Percentiles rank a stretch among this genome's conserved stretches.
These are phyloP conservation scores for Phaeosphaeriaceae sp. DNA, from an alignment of 2,329 filamentous ascomycete genomes.

Conservation along the genomic window DNA sequence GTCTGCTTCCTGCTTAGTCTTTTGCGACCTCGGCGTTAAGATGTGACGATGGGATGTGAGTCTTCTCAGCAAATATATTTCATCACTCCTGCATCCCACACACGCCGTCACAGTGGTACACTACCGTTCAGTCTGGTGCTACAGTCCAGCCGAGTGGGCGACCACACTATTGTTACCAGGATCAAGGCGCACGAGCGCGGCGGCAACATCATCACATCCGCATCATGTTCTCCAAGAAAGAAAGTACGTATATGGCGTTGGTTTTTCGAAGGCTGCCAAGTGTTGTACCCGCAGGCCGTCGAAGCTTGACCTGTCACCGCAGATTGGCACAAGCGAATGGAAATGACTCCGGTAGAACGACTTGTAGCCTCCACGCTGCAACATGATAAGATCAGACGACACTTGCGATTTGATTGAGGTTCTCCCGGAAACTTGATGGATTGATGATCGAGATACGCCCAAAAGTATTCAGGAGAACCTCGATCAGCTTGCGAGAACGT, in stretches of 20 bases:
- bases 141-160: background rate
- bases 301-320: background rate
- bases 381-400: background rate
- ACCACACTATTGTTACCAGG: slow-evolving; percentile 1
- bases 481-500: background rate
- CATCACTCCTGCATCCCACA: slow-evolving; percentile 7
- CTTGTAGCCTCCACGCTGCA: background rate
- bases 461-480: background rate
- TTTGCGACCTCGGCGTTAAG: slow-evolving; percentile 26
- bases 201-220: slow-evolving; percentile 11
- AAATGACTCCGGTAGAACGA: background rate
- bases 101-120: background rate
- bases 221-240: slow-evolving; percentile 42
- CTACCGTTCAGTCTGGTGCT: background rate
- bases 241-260: slow-evolving; percentile 36
- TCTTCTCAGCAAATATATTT: slow-evolving; percentile 6
- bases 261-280: slow-evolving; percentile 15
- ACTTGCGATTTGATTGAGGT: background rate
- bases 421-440: background rate
- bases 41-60: slow-evolving; percentile 1
- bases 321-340: background rate
- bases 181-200: slow-evolving; percentile 7
- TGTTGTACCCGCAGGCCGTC: background rate
- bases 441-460: too few species aligned
- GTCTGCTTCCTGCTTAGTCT: slow-evolving; percentile 13